phyloP scores from a whole-genome alignment of 202 grass and related monocot species.

The Zizania palustris region DNA sequence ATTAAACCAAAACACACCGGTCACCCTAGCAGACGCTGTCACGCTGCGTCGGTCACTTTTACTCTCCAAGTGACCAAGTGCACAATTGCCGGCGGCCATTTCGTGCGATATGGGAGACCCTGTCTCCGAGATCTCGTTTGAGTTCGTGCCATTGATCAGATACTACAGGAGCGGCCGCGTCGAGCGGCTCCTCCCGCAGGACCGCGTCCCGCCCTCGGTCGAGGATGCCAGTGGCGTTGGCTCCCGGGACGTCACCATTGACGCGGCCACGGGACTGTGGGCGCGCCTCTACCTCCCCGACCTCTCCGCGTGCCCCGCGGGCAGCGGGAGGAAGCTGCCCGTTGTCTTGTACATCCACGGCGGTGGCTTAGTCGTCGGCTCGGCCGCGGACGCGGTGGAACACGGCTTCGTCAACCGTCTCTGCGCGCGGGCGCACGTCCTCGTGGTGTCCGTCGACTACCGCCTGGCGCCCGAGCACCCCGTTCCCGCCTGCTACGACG shows the following conservation, averaged over 20 bases:
- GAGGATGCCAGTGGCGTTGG: slow-evolving; percentile 38
- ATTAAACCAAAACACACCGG: no score
- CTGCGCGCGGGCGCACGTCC: slow-evolving; percentile 34
- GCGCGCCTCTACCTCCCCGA: slow-evolving; percentile 48
- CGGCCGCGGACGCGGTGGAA: slow-evolving; percentile 49
- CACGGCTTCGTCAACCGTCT: slow-evolving; percentile 58
- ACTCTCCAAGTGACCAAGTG: neutral
- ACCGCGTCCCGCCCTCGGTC: slow-evolving; percentile 27
- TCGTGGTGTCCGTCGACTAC: slow-evolving; percentile 66
- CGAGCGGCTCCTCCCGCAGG: slow-evolving; percentile 12
- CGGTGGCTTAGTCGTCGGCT: slow-evolving; percentile 48
- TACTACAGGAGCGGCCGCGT: slow-evolving; percentile 42
- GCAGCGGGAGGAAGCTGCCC: neutral
- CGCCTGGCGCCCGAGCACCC: slow-evolving; percentile 71
- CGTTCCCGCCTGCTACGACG: slow-evolving; percentile 60
- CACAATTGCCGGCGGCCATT: neutral
- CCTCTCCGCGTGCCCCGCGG: neutral
- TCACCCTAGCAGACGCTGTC: no score
- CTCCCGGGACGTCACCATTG: slow-evolving; percentile 46
- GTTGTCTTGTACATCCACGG: slow-evolving; percentile 62
- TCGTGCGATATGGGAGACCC: slow-evolving; percentile 2
- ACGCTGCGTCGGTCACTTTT: neutral
- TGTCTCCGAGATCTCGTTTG: slow-evolving; percentile 31
- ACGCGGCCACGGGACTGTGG: slow-evolving; percentile 27
- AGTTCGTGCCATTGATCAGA: slow-evolving; percentile 33